These are phyloP conservation scores for Rhynchosporium graminicola DNA, from an alignment of 2,329 filamentous ascomycete genomes.

Conservation along the genomic window DNA sequence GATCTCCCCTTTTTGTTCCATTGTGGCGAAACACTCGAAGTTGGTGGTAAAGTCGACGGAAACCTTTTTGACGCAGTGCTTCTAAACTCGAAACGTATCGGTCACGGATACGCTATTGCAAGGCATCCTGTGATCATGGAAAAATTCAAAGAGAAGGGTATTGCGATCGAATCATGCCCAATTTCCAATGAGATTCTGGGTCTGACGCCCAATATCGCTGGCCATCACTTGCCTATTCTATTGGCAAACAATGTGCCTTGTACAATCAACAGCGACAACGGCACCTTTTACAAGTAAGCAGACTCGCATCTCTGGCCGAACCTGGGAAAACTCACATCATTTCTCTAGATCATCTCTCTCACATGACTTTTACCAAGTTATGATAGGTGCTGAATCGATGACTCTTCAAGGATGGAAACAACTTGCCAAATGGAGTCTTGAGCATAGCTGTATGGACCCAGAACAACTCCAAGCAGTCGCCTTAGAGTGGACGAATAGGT, in stretches of 20 bases:
- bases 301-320: not conserved
- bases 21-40: slow-evolving; percentile 72
- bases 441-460: slow-evolving; percentile 56
- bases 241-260: slow-evolving; percentile 74
- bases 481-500: slow-evolving; percentile 54
- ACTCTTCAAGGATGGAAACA: slow-evolving; percentile 71
- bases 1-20: slow-evolving; percentile 75
- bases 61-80: slow-evolving; percentile 71
- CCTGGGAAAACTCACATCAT: slow-evolving; percentile 18
- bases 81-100: slow-evolving; percentile 67
- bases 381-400: slow-evolving; percentile 69
- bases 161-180: slow-evolving; percentile 75
- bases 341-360: slow-evolving; percentile 63
- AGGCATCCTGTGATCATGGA: slow-evolving; percentile 68
- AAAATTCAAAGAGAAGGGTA: slow-evolving; percentile 60
- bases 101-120: slow-evolving; percentile 70
- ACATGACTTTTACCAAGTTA: slow-evolving; percentile 76
- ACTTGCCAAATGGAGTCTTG: slow-evolving; percentile 61
- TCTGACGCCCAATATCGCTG: slow-evolving; percentile 63
- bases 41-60: slow-evolving; percentile 62
- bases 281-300: slow-evolving; percentile 67
- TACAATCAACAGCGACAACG: slow-evolving; percentile 74
- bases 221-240: slow-evolving; percentile 67
- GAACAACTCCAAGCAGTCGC: slow-evolving; percentile 45
- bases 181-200: slow-evolving; percentile 77